These are phyloP conservation scores for Asterophora lycoperdoides DNA, from an alignment of 768 basidiomycete genomes.

Conservation along the genomic window DNA sequence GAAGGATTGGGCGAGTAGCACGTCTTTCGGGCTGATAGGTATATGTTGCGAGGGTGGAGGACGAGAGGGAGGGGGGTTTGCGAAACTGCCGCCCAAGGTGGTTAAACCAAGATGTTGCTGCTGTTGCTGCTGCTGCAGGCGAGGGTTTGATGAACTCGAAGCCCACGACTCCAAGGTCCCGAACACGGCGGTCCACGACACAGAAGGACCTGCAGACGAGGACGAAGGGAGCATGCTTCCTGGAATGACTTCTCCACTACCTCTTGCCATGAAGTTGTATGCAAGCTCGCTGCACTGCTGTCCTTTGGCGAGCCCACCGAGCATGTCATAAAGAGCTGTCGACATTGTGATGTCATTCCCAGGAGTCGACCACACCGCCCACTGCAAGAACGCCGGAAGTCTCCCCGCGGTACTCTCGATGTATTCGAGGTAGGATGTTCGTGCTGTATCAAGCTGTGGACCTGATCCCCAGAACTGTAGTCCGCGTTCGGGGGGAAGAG, in stretches of 20 bases:
- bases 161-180: constrained; percentile 73
- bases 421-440: constrained; percentile 51
- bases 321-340: constrained; percentile 84
- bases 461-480: constrained; percentile 84
- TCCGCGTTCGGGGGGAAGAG: constrained; percentile 69
- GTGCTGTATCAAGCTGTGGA: constrained; percentile 36
- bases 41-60: constrained; percentile 42
- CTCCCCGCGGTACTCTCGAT: constrained; percentile 60
- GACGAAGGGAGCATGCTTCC: constrained; percentile 53
- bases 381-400: constrained; percentile 76
- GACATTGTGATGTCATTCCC: constrained; percentile 68
- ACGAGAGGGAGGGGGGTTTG: constrained; percentile 35
- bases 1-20: constrained; percentile 76
- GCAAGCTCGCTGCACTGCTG: constrained; percentile 82
- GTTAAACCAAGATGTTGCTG: constrained; percentile 16
- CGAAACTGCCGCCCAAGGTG: constrained; percentile 24
- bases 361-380: constrained; percentile 86
- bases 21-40: constrained; percentile 61
- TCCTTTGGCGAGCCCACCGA: constrained; percentile 78
- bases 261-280: constrained; percentile 83
- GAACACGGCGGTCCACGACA: constrained; percentile 80
- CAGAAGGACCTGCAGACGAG: constrained; percentile 47
- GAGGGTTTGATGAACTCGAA: constrained; percentile 41
- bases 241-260: constrained; percentile 64
- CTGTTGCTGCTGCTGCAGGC: constrained; percentile 40